Conservation (phyloP, 2,329 filamentous ascomycete species). For the Exophiala aquamarina region DNA sequence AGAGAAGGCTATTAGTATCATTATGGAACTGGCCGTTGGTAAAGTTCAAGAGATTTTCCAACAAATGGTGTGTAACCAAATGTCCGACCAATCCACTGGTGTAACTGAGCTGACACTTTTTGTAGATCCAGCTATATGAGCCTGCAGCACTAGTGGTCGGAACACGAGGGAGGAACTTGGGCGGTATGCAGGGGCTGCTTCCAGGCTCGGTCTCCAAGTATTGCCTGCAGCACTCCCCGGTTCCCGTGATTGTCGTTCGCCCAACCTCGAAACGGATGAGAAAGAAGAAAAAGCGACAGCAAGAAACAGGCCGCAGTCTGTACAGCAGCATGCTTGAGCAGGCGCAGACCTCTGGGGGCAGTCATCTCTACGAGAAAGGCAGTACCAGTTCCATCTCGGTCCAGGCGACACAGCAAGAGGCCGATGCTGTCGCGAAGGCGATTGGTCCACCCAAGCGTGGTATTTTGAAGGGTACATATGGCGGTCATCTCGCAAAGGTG, state of each 20-base stretch:
- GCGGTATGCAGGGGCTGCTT: conserved; percentile 81
- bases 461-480: conserved; percentile 26
- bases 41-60: conserved; percentile 91
- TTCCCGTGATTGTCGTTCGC: conserved; percentile 88
- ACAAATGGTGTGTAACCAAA: conserved; percentile 65
- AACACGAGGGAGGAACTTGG: conserved; percentile 78
- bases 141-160: conserved; percentile 89
- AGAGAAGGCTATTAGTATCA: conserved; percentile 74
- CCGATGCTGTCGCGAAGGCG: conserved; percentile 50
- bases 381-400: conserved; percentile 17
- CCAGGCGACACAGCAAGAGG: conserved; percentile 47
- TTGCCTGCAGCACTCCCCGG: conserved; percentile 87
- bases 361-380: conserved; percentile 51
- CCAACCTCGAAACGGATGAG: conserved; percentile 84
- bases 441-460: conserved; percentile 40
- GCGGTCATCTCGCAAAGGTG: conserved; percentile 23
- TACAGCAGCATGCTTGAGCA: conserved; percentile 77
- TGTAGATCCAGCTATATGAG: conserved; percentile 84
- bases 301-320: conserved; percentile 71
- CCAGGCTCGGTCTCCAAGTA: conserved; percentile 93
- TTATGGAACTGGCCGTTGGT: conserved; percentile 83
- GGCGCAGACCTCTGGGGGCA: conserved; percentile 52
- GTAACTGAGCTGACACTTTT: conserved; percentile 18
- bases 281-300: conserved; percentile 81
- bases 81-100: neutral